Conservation (phyloP, 495 filamentous ascomycete species). For the Elaphomyces granulatus region DNA sequence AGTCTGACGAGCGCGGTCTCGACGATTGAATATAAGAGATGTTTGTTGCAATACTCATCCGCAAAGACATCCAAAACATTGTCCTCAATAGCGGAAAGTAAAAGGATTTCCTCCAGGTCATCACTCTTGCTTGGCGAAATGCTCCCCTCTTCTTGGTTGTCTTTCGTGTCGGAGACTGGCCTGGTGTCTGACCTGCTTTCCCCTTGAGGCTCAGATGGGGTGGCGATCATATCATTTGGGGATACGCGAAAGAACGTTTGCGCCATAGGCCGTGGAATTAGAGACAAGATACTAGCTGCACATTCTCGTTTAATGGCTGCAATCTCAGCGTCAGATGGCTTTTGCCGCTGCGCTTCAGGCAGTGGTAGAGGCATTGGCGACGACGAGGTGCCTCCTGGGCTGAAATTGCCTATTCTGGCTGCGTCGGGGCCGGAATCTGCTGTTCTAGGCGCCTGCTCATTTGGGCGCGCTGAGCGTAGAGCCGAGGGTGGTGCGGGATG, state of each 20-base stretch:
- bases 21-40: conserved; percentile 62
- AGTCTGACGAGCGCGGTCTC: conserved; percentile 66
- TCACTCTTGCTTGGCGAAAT: conserved; percentile 6
- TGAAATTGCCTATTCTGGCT: background rate
- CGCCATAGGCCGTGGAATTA: conserved; percentile 29
- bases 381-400: too few relatives aligned
- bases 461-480: background rate
- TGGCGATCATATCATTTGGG: conserved; percentile 4
- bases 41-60: conserved; percentile 80
- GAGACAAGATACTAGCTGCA: conserved; percentile 35
- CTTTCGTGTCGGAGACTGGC: conserved; percentile 5
- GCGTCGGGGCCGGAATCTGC: background rate
- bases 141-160: conserved; percentile 6
- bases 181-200: background rate
- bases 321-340: conserved; percentile 24
- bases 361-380: too few relatives aligned
- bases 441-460: background rate
- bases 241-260: conserved; percentile 25
- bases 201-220: conserved; percentile 6
- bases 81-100: conserved; percentile 30
- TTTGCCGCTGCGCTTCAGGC: too few relatives aligned
- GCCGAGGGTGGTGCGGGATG: conserved; percentile 13
- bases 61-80: conserved; percentile 56
- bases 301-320: conserved; percentile 41
- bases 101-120: conserved; percentile 23